A percentile compares a stretch with the other conserved stretches of the same genome.
Evolutionary conservation across 164 flowering plant genomes (phyloP).

Genomic region (Umbellularia californica): DNA sequence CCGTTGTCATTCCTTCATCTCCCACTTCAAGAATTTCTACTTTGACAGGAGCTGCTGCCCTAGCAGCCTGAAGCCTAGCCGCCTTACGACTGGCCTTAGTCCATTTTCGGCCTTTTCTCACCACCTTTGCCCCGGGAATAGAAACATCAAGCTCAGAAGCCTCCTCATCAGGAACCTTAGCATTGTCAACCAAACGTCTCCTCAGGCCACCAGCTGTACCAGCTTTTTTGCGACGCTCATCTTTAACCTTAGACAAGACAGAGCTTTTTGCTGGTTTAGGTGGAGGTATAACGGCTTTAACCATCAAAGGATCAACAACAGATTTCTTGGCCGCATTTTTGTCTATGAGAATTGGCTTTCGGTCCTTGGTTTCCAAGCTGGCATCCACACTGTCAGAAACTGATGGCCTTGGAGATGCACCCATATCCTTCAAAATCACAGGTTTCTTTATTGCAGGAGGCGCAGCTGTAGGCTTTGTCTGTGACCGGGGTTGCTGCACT

Average conservation of each 20-base stretch:
- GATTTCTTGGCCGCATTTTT: slow-evolving; percentile 81
- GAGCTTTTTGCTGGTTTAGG: slow-evolving; percentile 56
- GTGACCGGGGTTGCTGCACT: slow-evolving; percentile 56
- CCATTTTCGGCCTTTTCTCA: slow-evolving; percentile 84
- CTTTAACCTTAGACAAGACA: slow-evolving; percentile 50
- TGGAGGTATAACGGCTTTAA: slow-evolving; percentile 62
- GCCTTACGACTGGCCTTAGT: slow-evolving; percentile 85
- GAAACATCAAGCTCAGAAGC: slow-evolving; percentile 53
- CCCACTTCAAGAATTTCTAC: slow-evolving; percentile 93
- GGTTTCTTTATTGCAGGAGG: slow-evolving; percentile 48
- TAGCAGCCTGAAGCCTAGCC: slow-evolving; percentile 75
- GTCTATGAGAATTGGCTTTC: slow-evolving; percentile 77
- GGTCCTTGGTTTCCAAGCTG: slow-evolving; percentile 35
- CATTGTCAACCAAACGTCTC: slow-evolving; percentile 41
- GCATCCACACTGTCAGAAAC: slow-evolving; percentile 22
- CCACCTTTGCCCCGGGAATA: slow-evolving; percentile 48
- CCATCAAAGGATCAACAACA: slow-evolving; percentile 56
- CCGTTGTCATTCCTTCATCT: slow-evolving; percentile 75
- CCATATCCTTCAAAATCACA: slow-evolving; percentile 68
- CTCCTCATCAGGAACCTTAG: slow-evolving; percentile 44
- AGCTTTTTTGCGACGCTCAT: slow-evolving; percentile 57
- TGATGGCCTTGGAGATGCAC: slow-evolving; percentile 43
- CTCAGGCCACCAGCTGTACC: slow-evolving; percentile 30
- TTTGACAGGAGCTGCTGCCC: slow-evolving; percentile 80
- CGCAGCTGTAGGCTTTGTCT: slow-evolving; percentile 57